Conservation (phyloP, 441 rosid genomes). For the Capsella rubella region DNA sequence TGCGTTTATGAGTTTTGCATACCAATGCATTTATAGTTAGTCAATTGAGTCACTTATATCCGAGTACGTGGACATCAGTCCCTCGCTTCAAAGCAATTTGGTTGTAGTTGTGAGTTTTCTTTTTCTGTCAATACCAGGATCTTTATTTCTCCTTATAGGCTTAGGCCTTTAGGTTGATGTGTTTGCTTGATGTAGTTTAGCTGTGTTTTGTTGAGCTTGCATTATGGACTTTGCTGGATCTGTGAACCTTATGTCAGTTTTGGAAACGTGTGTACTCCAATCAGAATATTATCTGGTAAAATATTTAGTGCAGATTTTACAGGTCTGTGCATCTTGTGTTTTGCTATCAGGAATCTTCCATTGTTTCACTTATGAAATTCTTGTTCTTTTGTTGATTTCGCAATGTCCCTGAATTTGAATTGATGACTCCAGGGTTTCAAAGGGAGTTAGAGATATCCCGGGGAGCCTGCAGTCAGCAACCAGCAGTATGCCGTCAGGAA, state of each 20-base stretch:
- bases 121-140: neutral
- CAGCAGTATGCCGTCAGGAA: constrained; percentile 74
- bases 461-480: constrained; percentile 75
- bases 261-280: neutral
- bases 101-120: constrained; percentile 21
- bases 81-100: constrained; percentile 19
- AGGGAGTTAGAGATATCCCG: constrained; percentile 78
- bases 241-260: neutral
- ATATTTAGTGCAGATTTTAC: constrained; percentile 1
- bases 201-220: neutral
- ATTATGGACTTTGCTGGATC: neutral
- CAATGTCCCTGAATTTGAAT: constrained; percentile 20
- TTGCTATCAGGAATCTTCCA: constrained; percentile 14
- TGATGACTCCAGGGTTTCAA: constrained; percentile 58
- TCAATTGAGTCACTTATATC: no score
- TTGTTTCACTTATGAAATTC: neutral
- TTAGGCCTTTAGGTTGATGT: constrained; percentile 8
- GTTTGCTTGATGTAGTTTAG: constrained; percentile 11
- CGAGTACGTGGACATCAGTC: no score
- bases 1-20: constrained; percentile 17
- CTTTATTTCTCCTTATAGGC: neutral
- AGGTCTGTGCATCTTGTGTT: constrained; percentile 9
- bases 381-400: constrained; percentile 17
- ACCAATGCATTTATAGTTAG: no score
- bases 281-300: neutral